Conservation (phyloP, 257 asterid genomes). For the Oldenlandia corymbosa region DNA sequence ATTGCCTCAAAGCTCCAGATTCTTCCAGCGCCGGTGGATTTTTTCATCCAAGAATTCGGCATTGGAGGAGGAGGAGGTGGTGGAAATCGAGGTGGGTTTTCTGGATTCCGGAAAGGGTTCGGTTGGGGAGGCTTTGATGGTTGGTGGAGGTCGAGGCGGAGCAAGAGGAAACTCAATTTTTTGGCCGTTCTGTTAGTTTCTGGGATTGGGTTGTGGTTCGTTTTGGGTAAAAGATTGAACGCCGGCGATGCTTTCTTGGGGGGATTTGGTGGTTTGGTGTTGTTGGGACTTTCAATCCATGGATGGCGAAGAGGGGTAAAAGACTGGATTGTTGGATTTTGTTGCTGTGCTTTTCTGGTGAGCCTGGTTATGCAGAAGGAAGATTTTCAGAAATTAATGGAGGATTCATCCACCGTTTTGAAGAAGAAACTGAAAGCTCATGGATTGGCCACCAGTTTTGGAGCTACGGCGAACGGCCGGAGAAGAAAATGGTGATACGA, state of each 20-base stretch:
- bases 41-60: slow-evolving; percentile 51
- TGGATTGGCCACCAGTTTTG: slow-evolving; percentile 10
- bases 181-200: slow-evolving; percentile 35
- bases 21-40: slow-evolving; percentile 62
- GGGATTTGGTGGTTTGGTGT: slow-evolving; percentile 41
- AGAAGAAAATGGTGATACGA: slow-evolving; percentile 6
- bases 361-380: slow-evolving; percentile 42
- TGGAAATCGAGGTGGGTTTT: slow-evolving; percentile 39
- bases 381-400: slow-evolving; percentile 22
- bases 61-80: slow-evolving; percentile 55
- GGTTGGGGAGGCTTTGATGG: slow-evolving; percentile 56
- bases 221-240: slow-evolving; percentile 37
- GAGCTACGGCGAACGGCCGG: not conserved
- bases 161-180: slow-evolving; percentile 26
- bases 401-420: slow-evolving; percentile 16
- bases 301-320: slow-evolving; percentile 53
- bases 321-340: slow-evolving; percentile 69
- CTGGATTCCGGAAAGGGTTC: slow-evolving; percentile 39
- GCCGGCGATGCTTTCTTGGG: slow-evolving; percentile 30
- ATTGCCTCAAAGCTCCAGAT: slow-evolving; percentile 60
- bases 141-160: slow-evolving; percentile 35
- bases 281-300: slow-evolving; percentile 51
- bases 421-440: slow-evolving; percentile 36
- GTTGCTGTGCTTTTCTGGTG: slow-evolving; percentile 56
- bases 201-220: slow-evolving; percentile 40